phyloP scores from a whole-genome alignment of 169 alveolate species.

The Besnoitia besnoiti region DNA sequence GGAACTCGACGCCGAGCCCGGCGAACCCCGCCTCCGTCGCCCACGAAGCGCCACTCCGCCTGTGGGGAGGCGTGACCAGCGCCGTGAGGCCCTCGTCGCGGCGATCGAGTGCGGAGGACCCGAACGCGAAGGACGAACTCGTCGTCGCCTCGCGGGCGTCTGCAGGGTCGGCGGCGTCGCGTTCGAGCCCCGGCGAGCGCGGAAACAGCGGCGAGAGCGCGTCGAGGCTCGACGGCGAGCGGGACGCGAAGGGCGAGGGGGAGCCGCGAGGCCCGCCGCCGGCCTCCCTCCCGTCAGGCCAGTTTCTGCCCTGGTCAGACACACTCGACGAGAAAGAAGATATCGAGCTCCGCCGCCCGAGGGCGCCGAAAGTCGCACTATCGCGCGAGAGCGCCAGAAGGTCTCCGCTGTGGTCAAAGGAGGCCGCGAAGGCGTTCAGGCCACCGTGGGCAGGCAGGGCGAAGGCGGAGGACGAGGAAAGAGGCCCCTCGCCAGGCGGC shows the following conservation, averaged over 20 bases:
- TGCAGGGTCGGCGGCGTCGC: background rate
- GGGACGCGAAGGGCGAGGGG: background rate
- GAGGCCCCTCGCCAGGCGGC: background rate
- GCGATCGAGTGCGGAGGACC: background rate
- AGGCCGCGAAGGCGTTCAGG: no score
- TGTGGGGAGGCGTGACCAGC: no score
- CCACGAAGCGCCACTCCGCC: background rate
- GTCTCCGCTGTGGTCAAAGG: background rate
- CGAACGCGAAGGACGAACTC: background rate
- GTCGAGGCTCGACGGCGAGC: background rate
- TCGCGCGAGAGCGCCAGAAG: background rate
- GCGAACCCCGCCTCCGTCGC: background rate
- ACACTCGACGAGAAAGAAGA: background rate
- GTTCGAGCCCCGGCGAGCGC: background rate
- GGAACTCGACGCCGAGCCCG: conserved; percentile 26
- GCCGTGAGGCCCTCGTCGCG: no score
- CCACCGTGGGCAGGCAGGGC: no score
- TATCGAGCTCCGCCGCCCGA: background rate
- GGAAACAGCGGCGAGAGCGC: background rate
- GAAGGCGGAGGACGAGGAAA: background rate
- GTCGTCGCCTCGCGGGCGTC: background rate
- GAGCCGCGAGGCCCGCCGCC: no score
- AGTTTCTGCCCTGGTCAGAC: no score
- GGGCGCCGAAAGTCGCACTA: background rate
- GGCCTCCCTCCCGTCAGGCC: no score